A percentile compares a stretch with the other conserved stretches of the same genome.
phyloP scores from a whole-genome alignment of 768 basidiomycete genomes.

The Pleurotus sapidus region DNA sequence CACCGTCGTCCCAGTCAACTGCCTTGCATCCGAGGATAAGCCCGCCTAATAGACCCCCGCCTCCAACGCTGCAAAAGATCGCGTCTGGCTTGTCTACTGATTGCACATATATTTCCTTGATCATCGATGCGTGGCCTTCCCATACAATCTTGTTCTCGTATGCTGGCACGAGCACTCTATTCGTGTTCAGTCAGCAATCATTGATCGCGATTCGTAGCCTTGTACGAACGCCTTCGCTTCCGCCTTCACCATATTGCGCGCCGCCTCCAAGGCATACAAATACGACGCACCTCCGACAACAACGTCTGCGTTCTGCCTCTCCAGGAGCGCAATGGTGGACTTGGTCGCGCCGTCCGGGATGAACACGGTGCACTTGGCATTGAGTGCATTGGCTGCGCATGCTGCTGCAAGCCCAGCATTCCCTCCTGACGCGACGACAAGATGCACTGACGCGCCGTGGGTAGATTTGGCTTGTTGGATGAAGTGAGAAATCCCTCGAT shows the following conservation, averaged over 20 bases:
- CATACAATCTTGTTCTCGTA: conserved; percentile 70
- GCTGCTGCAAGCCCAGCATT: conserved; percentile 79
- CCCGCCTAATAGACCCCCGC: conserved; percentile 70
- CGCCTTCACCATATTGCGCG: conserved; percentile 38
- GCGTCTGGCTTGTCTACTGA: conserved; percentile 58
- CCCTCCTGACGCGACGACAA: conserved; percentile 74
- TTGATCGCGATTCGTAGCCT: not conserved
- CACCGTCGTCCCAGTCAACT: conserved; percentile 71
- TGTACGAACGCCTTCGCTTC: conserved; percentile 52
- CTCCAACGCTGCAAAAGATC: conserved; percentile 78
- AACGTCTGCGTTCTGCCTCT: conserved; percentile 52
- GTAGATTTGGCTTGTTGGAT: conserved; percentile 45
- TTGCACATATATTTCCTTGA: conserved; percentile 59
- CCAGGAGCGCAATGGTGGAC: conserved; percentile 48
- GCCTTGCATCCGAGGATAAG: conserved; percentile 63
- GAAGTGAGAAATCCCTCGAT: conserved; percentile 66
- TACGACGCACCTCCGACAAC: conserved; percentile 58
- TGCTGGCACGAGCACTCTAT: conserved; percentile 65
- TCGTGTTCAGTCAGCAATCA: not conserved
- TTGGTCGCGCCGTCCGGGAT: conserved; percentile 53
- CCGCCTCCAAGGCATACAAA: conserved; percentile 51
- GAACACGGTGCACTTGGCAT: conserved; percentile 63
- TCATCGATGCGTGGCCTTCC: conserved; percentile 77
- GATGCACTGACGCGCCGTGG: conserved; percentile 54
- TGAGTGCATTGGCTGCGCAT: conserved; percentile 52